Evolutionary conservation across 768 basidiomycete genomes (phyloP).

Genomic region (Mycena leptocephala): DNA sequence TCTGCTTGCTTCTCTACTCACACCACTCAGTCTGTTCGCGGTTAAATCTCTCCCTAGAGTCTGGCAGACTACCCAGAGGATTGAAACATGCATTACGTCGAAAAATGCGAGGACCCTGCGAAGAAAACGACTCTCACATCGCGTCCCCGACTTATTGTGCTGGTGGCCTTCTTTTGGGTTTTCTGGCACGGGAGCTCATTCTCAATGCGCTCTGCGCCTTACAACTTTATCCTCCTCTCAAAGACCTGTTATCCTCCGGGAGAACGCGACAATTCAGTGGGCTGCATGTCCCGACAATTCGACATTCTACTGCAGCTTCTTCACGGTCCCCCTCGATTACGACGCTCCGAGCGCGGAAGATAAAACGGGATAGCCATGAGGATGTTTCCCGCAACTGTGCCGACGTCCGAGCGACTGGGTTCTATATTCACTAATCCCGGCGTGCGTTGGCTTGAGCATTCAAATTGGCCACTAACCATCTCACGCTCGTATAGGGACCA

Average conservation of each 20-base stretch:
- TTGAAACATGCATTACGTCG: too few species aligned
- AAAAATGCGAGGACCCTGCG: too few species aligned
- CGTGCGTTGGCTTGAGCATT: not conserved
- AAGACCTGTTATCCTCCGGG: not conserved
- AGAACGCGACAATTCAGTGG: constrained; percentile 14
- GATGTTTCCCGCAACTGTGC: constrained; percentile 22
- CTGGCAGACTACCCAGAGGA: too few species aligned
- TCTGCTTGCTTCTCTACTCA: too few species aligned
- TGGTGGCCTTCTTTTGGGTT: not conserved
- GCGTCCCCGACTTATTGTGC: not conserved
- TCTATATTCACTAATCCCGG: constrained; percentile 32
- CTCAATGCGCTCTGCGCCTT: not conserved
- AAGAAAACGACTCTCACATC: not conserved
- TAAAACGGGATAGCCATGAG: constrained; percentile 16
- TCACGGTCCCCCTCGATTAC: constrained; percentile 26
- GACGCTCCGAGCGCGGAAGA: not conserved
- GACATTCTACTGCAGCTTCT: constrained; percentile 29
- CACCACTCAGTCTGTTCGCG: too few species aligned
- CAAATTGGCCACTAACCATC: too few species aligned
- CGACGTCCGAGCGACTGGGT: constrained; percentile 14
- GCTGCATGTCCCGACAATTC: constrained; percentile 22
- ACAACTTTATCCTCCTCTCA: not conserved
- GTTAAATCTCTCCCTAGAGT: too few species aligned
- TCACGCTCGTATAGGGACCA: constrained; percentile 7
- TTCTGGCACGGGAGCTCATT: not conserved